These are phyloP conservation scores for Mycosarcoma mackinlayi DNA, from an alignment of 1,284 basidiomycete genomes.

Conservation along the genomic window DNA sequence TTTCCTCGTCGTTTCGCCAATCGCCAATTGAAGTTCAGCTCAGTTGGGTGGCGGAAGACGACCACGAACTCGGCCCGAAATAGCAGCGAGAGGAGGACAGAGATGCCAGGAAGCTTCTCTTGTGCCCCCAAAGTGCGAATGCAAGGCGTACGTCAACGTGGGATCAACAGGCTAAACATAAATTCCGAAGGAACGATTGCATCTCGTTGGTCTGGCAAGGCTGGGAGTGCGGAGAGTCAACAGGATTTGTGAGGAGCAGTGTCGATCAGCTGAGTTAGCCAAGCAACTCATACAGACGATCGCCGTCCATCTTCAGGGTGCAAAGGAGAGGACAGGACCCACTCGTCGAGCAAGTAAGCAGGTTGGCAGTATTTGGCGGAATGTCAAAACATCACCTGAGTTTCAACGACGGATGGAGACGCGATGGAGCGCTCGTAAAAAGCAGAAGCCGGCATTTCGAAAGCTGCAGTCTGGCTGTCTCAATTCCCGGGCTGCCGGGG, in stretches of 20 bases:
- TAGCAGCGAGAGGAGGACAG: background rate
- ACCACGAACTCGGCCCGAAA: slow-evolving; percentile 14
- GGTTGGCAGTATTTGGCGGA: slow-evolving; percentile 4
- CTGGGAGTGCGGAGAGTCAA: background rate
- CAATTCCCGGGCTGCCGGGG: background rate
- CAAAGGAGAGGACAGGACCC: background rate
- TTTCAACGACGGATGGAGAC: slow-evolving; percentile 37
- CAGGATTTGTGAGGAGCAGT: background rate
- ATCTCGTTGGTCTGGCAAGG: background rate
- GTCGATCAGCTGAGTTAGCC: slow-evolving; percentile 43
- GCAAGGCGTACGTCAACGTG: too few relatives aligned
- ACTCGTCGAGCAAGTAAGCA: background rate
- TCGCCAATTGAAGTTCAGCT: background rate
- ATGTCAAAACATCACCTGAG: slow-evolving; percentile 46
- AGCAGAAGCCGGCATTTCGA: slow-evolving; percentile 30
- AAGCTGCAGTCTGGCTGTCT: background rate
- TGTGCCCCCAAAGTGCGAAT: too few relatives aligned
- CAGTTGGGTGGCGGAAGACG: background rate
- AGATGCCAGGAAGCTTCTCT: background rate
- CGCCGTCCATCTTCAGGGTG: slow-evolving; percentile 10
- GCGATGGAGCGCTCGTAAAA: background rate
- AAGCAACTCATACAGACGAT: slow-evolving; percentile 13
- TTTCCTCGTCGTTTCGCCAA: slow-evolving; percentile 6
- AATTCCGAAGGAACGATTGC: background rate
- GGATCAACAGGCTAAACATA: too few relatives aligned